A percentile compares a stretch with the other conserved stretches of the same genome.
Conservation (phyloP, 1,284 basidiomycete species). For the Phaffia rhodozyma region DNA sequence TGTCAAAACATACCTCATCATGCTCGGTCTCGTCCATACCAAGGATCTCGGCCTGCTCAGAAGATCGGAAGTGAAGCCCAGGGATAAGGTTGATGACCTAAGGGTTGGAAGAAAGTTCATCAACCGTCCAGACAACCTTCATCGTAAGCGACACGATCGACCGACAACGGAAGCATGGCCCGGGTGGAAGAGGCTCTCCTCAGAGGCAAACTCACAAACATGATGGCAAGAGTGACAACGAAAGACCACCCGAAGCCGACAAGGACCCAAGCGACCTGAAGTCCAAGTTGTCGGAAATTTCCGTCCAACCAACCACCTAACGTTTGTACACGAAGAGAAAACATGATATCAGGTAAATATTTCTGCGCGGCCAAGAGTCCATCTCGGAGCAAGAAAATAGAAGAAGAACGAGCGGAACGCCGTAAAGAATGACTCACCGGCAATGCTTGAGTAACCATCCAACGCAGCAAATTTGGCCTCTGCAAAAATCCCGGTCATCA, state of each 20-base stretch:
- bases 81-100: slow-evolving; percentile 65
- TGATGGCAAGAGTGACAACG: slow-evolving; percentile 40
- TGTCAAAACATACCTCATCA: slow-evolving; percentile 47
- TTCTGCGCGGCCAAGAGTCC: too few relatives aligned
- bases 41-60: slow-evolving; percentile 63
- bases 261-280: slow-evolving; percentile 69
- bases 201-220: slow-evolving; percentile 29
- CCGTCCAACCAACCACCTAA: slow-evolving; percentile 59
- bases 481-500: slow-evolving; percentile 53
- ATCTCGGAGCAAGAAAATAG: background rate
- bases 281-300: slow-evolving; percentile 64
- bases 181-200: slow-evolving; percentile 9
- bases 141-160: background rate
- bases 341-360: background rate
- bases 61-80: slow-evolving; percentile 57
- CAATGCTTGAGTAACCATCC: slow-evolving; percentile 37
- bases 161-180: background rate
- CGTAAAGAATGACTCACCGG: background rate
- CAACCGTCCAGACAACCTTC: background rate
- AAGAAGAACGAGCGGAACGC: background rate
- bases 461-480: slow-evolving; percentile 64
- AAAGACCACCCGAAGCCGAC: slow-evolving; percentile 50
- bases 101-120: slow-evolving; percentile 34
- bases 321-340: background rate
- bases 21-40: slow-evolving; percentile 64